Conservation (phyloP, 805 yeast genomes). For the Metschnikowia colocasiae region DNA sequence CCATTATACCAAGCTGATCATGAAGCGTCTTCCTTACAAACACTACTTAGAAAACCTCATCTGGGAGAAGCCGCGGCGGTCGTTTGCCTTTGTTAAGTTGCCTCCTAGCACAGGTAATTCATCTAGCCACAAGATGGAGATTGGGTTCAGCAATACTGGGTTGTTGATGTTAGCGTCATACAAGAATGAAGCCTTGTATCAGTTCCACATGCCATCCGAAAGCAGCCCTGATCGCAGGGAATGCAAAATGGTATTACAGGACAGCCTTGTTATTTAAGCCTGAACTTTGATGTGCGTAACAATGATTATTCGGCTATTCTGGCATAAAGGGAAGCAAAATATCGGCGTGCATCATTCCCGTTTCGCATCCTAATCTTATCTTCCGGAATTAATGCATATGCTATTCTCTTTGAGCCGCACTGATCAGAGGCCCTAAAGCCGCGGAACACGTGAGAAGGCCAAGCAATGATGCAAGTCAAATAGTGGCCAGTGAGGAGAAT, state of each 20-base stretch:
- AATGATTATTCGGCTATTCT: neutral
- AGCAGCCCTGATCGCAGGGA: conserved; percentile 26
- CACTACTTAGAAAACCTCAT: conserved; percentile 39
- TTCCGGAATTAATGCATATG: conserved; percentile 1
- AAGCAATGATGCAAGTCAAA: neutral
- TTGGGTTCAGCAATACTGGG: conserved; percentile 34
- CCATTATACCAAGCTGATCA: conserved; percentile 34
- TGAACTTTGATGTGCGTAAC: neutral
- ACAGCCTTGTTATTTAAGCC: conserved; percentile 15
- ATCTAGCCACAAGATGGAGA: conserved; percentile 25
- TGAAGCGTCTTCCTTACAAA: conserved; percentile 39
- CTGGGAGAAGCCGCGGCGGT: conserved; percentile 41
- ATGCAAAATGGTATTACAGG: conserved; percentile 29
- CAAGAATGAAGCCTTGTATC: conserved; percentile 37
- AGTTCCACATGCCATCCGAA: conserved; percentile 31
- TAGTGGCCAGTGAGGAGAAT: neutral
- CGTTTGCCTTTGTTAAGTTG: conserved; percentile 39
- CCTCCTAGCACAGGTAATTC: conserved; percentile 21
- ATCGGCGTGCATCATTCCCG: neutral
- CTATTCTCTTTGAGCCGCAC: conserved; percentile 4
- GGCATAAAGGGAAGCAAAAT: neutral
- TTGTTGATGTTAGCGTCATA: conserved; percentile 37
- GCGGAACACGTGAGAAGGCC: conserved; percentile 2
- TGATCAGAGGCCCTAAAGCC: neutral
- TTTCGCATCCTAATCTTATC: conserved; percentile 1